Conservation (phyloP, 148 eudicot species). For the Amaranthus cruentus region DNA sequence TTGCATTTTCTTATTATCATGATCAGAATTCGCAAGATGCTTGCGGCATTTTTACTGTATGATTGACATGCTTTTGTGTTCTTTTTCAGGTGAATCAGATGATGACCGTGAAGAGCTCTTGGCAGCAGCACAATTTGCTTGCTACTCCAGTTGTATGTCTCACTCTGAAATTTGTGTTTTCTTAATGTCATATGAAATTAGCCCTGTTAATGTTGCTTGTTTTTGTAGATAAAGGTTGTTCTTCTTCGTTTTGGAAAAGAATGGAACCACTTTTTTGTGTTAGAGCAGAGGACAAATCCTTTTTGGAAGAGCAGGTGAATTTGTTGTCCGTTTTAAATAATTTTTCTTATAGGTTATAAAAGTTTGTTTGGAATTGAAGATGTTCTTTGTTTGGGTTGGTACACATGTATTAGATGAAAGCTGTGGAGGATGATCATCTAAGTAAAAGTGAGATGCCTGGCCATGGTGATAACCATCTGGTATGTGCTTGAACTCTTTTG, state of each 20-base stretch:
- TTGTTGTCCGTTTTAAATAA: background rate
- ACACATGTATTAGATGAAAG: slow-evolving; percentile 39
- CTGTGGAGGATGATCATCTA: slow-evolving; percentile 40
- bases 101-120: slow-evolving; percentile 84
- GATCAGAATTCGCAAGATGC: slow-evolving; percentile 10
- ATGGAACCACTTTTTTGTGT: slow-evolving; percentile 55
- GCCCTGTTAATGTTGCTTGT: background rate
- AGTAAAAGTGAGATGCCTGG: slow-evolving; percentile 30
- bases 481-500: slow-evolving; percentile 11
- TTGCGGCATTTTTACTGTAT: background rate
- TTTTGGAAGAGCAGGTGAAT: slow-evolving; percentile 63
- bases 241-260: slow-evolving; percentile 79
- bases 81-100: slow-evolving; percentile 70
- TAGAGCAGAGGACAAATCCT: slow-evolving; percentile 48
- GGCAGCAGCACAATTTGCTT: slow-evolving; percentile 65
- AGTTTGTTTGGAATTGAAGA: slow-evolving; percentile 5
- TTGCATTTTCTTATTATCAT: background rate
- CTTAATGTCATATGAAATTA: slow-evolving; percentile 9
- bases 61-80: slow-evolving; percentile 2
- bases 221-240: slow-evolving; percentile 62
- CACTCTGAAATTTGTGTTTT: slow-evolving; percentile 13
- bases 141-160: slow-evolving; percentile 59
- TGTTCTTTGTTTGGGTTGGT: slow-evolving; percentile 19
- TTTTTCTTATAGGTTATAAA: background rate
- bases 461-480: slow-evolving; percentile 23